Evolutionary conservation across 2,329 filamentous ascomycete genomes (phyloP), one percentile per base, ranked within the genome.

Genomic region (Xylariaceae sp.): DNA sequence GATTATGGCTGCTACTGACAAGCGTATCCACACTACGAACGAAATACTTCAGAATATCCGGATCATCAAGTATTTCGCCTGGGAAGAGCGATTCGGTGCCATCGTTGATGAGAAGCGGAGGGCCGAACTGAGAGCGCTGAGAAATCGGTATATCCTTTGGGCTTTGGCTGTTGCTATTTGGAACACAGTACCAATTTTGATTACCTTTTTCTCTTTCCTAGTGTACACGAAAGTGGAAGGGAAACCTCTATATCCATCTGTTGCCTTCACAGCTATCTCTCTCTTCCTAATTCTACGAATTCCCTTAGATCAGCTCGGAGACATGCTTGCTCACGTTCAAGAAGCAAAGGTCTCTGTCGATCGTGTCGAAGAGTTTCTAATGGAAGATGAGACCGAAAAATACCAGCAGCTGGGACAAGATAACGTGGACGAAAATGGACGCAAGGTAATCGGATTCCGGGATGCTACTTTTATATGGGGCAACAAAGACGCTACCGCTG

Each of bases 11-110:
- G 92, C 92, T 16, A 99, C 94, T 3, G 94, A 99, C 73, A 94
- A 94, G 67, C 87, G 94, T 47, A 97, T 99, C 59, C 91, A 97
- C 68, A 88, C 92, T 4, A 99, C 94, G 4, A 99, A 99, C 70
- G 94, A 99, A 73, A 89, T 97, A 6, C 78, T 99, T 23, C 92
- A 96, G 68, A 99, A 97, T 66, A 97, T 99, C 61, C 86, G 94
- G 45, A 97, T 99, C 70, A 97, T 99, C 82, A 99, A 99, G 70
- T 99, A 94, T 73, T 99, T 99, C 70, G 93, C 94, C 0, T 99
- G 94, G 94, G 94, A 99, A 72, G 86, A 92, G 64, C 88, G 93
- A 2, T 99, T 97, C 70, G 84, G 89, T 52, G 83, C 84, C 18
- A 85, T 91, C 49, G 91, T 99, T 27, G 89, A 95, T 56, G 93